Percentiles rank a stretch among this genome's conserved stretches.
Conservation (phyloP, 495 filamentous ascomycete genomes). For the Neurospora sublineolata region DNA sequence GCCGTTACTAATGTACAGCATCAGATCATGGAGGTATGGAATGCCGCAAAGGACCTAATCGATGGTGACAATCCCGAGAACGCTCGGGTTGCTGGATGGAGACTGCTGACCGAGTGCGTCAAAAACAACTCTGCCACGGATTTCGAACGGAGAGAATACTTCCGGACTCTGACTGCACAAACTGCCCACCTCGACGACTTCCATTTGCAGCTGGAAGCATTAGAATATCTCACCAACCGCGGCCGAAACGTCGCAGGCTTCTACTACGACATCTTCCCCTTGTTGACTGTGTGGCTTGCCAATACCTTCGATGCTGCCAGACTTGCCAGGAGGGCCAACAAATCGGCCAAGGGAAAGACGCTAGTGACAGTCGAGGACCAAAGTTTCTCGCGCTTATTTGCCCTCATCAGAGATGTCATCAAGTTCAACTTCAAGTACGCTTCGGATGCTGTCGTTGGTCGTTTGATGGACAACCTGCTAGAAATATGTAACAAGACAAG, state of each 20-base stretch:
- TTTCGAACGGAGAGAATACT: slow-evolving; percentile 54
- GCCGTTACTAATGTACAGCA: slow-evolving; percentile 1
- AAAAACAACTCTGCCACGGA: slow-evolving; percentile 48
- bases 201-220: slow-evolving; percentile 48
- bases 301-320: slow-evolving; percentile 43
- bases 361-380: slow-evolving; percentile 50
- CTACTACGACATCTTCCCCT: slow-evolving; percentile 47
- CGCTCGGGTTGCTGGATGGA: slow-evolving; percentile 47
- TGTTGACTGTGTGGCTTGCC: slow-evolving; percentile 48
- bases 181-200: slow-evolving; percentile 44
- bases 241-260: slow-evolving; percentile 55
- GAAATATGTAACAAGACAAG: slow-evolving; percentile 67
- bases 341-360: slow-evolving; percentile 36
- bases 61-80: slow-evolving; percentile 40
- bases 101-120: slow-evolving; percentile 53
- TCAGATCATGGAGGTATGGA: slow-evolving; percentile 46
- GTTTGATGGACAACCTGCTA: slow-evolving; percentile 56
- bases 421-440: slow-evolving; percentile 75
- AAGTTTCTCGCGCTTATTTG: slow-evolving; percentile 56
- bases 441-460: slow-evolving; percentile 51
- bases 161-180: slow-evolving; percentile 42
- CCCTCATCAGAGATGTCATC: slow-evolving; percentile 66
- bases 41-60: slow-evolving; percentile 52
- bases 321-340: slow-evolving; percentile 29
- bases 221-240: slow-evolving; percentile 50